Conservation (phyloP, 2,329 filamentous ascomycete species). For the Colletotrichum sublineola region DNA sequence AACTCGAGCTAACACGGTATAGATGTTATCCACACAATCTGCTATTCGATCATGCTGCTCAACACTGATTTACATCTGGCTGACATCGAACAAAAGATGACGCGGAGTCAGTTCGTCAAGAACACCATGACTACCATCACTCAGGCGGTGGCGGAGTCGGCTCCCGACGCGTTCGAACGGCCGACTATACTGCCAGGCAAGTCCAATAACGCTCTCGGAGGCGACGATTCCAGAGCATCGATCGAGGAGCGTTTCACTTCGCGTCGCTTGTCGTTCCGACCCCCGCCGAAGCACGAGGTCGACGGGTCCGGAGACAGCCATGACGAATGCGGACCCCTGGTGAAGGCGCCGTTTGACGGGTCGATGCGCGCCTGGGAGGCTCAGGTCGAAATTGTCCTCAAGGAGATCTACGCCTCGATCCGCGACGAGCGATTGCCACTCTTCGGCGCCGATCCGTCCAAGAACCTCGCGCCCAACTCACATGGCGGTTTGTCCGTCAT, state of each 20-base stretch:
- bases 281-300: constrained; percentile 59
- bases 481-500: constrained; percentile 80
- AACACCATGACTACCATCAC: constrained; percentile 94
- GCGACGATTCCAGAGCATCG: constrained; percentile 51
- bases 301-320: constrained; percentile 50
- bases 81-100: constrained; percentile 98
- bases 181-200: constrained; percentile 67
- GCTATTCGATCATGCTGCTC: constrained; percentile 93
- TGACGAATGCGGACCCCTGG: constrained; percentile 79
- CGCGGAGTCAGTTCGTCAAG: constrained; percentile 91
- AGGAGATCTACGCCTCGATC: constrained; percentile 92
- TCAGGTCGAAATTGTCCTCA: constrained; percentile 90
- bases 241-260: constrained; percentile 54
- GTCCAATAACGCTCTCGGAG: constrained; percentile 43
- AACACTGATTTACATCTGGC: constrained; percentile 97
- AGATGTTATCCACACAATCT: constrained; percentile 98
- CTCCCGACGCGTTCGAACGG: constrained; percentile 74
- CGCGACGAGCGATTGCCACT: constrained; percentile 88
- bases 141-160: constrained; percentile 80
- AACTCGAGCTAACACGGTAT: constrained; percentile 48
- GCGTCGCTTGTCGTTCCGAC: constrained; percentile 65
- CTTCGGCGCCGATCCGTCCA: constrained; percentile 75
- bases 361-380: constrained; percentile 85
- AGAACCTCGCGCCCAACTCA: constrained; percentile 55
- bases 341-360: constrained; percentile 82